Evolutionary conservation across 164 flowering plant genomes (phyloP).

Genomic region (Hamamelis virginiana): DNA sequence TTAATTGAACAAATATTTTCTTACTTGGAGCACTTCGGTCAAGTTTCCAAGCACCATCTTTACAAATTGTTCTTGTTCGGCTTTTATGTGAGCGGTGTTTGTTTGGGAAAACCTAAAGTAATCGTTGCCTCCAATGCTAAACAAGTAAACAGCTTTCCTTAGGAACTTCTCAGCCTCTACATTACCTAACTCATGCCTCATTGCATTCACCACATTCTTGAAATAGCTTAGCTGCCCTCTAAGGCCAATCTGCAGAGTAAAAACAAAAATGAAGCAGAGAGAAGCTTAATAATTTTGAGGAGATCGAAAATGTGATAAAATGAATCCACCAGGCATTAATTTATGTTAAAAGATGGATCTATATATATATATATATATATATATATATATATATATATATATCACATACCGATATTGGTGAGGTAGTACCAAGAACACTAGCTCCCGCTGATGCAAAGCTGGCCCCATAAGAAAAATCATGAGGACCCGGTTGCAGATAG

Average conservation of each 20-base stretch:
- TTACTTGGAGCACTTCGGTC: conserved; percentile 10
- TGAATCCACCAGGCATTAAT: neutral
- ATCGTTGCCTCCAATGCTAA: conserved; percentile 31
- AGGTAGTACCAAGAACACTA: conserved; percentile 1
- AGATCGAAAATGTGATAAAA: too few relatives aligned
- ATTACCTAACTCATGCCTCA: conserved; percentile 22
- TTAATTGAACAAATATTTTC: too few relatives aligned
- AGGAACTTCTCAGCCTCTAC: conserved; percentile 14
- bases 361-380: too few relatives aligned
- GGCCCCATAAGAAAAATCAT: neutral
- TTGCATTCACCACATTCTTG: conserved; percentile 10
- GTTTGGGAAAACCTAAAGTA: too few relatives aligned
- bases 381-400: too few relatives aligned
- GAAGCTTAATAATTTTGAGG: neutral
- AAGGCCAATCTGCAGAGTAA: conserved; percentile 18
- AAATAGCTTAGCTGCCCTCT: conserved; percentile 23
- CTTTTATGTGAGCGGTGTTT: too few relatives aligned
- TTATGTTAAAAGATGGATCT: too few relatives aligned
- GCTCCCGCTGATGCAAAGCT: conserved; percentile 18
- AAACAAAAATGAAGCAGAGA: neutral
- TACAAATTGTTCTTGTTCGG: too few relatives aligned
- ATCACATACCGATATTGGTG: conserved; percentile 6
- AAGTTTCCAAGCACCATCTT: conserved; percentile 25
- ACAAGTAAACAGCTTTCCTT: conserved; percentile 24
- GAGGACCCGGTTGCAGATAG: conserved; percentile 7